Base-by-base conservation (phyloP, 2,329 filamentous ascomycete genomes). In the Bipolaris gigantea region DNA sequence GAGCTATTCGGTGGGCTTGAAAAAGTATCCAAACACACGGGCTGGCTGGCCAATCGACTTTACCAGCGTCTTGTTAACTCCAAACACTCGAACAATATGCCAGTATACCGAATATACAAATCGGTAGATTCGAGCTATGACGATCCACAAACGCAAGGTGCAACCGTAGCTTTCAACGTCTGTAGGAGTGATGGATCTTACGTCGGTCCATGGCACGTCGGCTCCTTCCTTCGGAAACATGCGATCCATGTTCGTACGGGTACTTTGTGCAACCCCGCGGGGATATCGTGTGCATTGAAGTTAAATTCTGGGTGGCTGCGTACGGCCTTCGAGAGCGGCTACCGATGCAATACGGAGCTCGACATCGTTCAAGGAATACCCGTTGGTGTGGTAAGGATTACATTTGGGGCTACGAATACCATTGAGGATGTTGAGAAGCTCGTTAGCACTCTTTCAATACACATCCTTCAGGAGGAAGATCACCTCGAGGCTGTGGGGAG, bases 91-190 rank as follows among this genome's bases (percentile, higher is more conserved):
- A 85, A 87, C 56, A 83, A 82, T 2, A 66, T 64, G 15, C 76
- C 78, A 0, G 69, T 85, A 2, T 80, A 80, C 45, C 76, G 75
- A 18, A 75, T 88, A 21, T 87, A 88, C 69, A 80, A 79, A 56
- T 81, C 84, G 32, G 74, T 73, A 0, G 67, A 73, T 32, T 75
- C 73, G 13, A 67, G 76, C 8, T 85, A 83, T 44, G 80, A 77
- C 4, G 79, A 86, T 62, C 63, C 81, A 0, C 72, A 64, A 15
- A 78, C 77, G 18, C 84, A 87, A 66, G 85, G 86, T 1, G 80
- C 84, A 1, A 87, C 83, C 0, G 74, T 89, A 19, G 83, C 85
- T 1, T 87, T 89, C 73, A 89, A 88, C 57, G 71, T 89, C 11
- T 70, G 80, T 23, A 72, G 72, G n/a, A 67, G 77, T 3, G 77